Percentiles rank a stretch among this genome's conserved stretches.
Conservation (phyloP, 306 rosid species). For the Trifolium fragiferum region DNA sequence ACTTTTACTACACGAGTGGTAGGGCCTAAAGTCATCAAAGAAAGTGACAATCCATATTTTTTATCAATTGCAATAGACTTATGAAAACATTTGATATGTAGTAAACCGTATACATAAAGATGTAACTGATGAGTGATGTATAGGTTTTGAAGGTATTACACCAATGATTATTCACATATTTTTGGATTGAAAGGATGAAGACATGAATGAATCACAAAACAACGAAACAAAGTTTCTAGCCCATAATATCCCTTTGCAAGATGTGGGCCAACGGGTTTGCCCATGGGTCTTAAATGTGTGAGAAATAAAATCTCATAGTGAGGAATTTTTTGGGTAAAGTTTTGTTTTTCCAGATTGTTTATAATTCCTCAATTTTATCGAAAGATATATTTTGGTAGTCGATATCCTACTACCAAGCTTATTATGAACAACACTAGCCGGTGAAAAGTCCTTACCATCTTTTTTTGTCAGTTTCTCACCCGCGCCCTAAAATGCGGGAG, state of each 20-base stretch:
- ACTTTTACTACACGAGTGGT: conserved; percentile 23
- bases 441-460: too few species aligned
- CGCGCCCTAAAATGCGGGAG: too few species aligned
- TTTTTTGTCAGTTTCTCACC: too few species aligned
- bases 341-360: too few species aligned
- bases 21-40: conserved; percentile 23
- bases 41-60: conserved; percentile 6
- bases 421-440: too few species aligned
- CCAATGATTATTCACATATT: not conserved
- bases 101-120: not conserved
- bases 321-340: not conserved
- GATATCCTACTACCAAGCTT: too few species aligned
- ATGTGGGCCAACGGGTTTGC: not conserved
- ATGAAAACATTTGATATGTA: not conserved
- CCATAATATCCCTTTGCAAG: not conserved
- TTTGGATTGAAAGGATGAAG: not conserved
- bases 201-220: not conserved
- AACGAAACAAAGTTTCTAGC: not conserved
- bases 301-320: not conserved
- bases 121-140: not conserved
- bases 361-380: too few species aligned
- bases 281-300: not conserved
- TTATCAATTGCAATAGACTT: not conserved
- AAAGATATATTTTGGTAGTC: too few species aligned
- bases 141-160: not conserved